A percentile compares a stretch with the other conserved stretches of the same genome.
Conservation (phyloP, 2,329 filamentous ascomycete species). For the Colletotrichum orbiculare region DNA sequence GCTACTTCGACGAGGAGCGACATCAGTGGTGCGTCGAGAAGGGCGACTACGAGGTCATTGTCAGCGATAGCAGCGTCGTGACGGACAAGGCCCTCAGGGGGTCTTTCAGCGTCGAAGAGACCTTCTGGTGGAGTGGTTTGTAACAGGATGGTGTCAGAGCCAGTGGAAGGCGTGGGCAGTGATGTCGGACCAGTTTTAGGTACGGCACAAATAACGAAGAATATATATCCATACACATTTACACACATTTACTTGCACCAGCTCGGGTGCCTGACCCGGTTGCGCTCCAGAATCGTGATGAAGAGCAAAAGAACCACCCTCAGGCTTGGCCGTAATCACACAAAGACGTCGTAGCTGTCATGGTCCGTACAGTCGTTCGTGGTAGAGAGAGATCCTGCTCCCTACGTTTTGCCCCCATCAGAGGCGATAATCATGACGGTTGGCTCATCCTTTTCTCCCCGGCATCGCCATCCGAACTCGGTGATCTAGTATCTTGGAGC, state of each 20-base stretch:
- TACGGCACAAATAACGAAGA: slow-evolving; percentile 17
- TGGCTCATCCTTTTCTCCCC: slow-evolving; percentile 16
- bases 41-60: slow-evolving; percentile 72
- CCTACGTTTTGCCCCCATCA: no score
- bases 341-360: no score
- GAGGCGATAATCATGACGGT: background rate
- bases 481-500: slow-evolving; percentile 7
- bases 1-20: slow-evolving; percentile 77
- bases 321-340: no score
- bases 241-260: no score
- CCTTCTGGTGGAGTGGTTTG: slow-evolving; percentile 75
- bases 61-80: slow-evolving; percentile 67
- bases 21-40: slow-evolving; percentile 74
- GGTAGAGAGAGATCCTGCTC: no score
- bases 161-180: background rate
- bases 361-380: no score
- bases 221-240: background rate
- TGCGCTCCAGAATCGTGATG: no score
- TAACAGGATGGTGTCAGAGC: slow-evolving; percentile 43
- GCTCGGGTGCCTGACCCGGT: no score
- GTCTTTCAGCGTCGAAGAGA: slow-evolving; percentile 68
- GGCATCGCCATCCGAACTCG: slow-evolving; percentile 13
- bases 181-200: background rate
- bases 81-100: slow-evolving; percentile 60
- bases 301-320: no score